Evolutionary conservation across 2,329 filamentous ascomycete genomes (phyloP).

Genomic region (Epichloe glyceriae): DNA sequence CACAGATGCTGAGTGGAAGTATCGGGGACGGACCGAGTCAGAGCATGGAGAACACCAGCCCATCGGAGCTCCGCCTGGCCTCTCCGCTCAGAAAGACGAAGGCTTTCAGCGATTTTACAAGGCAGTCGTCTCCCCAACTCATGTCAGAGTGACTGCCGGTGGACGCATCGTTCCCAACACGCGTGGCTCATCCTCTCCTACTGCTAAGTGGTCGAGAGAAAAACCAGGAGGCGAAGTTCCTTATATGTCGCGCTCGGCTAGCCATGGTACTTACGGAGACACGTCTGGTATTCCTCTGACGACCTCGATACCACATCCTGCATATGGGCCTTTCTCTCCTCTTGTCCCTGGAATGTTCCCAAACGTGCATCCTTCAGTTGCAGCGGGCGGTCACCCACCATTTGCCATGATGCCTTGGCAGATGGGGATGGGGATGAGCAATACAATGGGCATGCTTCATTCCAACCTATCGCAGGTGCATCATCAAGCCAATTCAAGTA

Average conservation of each 20-base stretch:
- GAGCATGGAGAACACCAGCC: slow-evolving; percentile 33
- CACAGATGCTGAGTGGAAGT: slow-evolving; percentile 30
- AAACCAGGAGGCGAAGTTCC: slow-evolving; percentile 13
- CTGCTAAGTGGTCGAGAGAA: slow-evolving; percentile 36
- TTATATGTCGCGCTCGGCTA: slow-evolving; percentile 10
- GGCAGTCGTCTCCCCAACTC: slow-evolving; percentile 53
- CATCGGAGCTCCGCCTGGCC: slow-evolving; percentile 38
- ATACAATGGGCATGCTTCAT: slow-evolving; percentile 14
- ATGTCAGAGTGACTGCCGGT: slow-evolving; percentile 54
- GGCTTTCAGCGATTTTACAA: slow-evolving; percentile 58
- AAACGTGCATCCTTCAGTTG: slow-evolving; percentile 18
- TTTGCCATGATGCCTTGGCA: slow-evolving; percentile 29
- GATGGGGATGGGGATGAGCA: slow-evolving; percentile 24
- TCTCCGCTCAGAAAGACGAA: slow-evolving; percentile 43
- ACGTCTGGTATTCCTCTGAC: slow-evolving; percentile 5
- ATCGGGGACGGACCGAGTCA: slow-evolving; percentile 31
- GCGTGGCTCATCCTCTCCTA: slow-evolving; percentile 38
- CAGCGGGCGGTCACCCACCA: slow-evolving; percentile 16
- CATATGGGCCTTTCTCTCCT: slow-evolving; percentile 17
- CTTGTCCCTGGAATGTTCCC: slow-evolving; percentile 20
- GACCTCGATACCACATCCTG: slow-evolving; percentile 12
- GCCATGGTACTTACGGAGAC: slow-evolving; percentile 6
- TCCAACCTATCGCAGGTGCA: slow-evolving; percentile 13
- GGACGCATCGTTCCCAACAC: slow-evolving; percentile 55
- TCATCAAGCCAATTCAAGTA: slow-evolving; percentile 5